Evolutionary conservation across 208 protist genomes (phyloP).

Genomic region (Wallacemonas collosoma): DNA sequence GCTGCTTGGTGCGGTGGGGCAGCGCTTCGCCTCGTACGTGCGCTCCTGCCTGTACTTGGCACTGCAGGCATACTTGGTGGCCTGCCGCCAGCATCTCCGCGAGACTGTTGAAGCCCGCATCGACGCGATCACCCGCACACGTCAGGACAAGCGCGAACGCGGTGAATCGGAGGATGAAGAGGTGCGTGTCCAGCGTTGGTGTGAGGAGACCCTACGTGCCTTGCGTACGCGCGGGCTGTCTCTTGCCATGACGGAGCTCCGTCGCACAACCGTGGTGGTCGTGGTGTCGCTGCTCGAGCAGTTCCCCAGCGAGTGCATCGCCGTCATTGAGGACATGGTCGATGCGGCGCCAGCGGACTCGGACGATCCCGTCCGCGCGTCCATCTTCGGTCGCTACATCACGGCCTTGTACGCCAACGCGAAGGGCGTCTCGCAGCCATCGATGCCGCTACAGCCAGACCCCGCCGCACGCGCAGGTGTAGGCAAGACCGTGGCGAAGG

Average conservation of each 20-base stretch:
- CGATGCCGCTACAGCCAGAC: not conserved
- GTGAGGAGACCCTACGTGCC: constrained; percentile 24
- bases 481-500: constrained; percentile 24
- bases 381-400: constrained; percentile 48
- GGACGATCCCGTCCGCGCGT: constrained; percentile 35
- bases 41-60: constrained; percentile 61
- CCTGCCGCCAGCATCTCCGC: constrained; percentile 63
- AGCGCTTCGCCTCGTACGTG: constrained; percentile 66
- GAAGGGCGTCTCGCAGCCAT: constrained; percentile 24
- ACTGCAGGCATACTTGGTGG: constrained; percentile 75
- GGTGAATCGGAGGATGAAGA: constrained; percentile 17
- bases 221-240: constrained; percentile 47
- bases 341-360: constrained; percentile 17
- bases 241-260: constrained; percentile 47
- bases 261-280: constrained; percentile 47
- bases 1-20: constrained; percentile 68
- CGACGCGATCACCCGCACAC: not conserved
- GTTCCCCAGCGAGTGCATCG: constrained; percentile 74
- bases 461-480: not conserved
- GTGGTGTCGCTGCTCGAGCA: constrained; percentile 78
- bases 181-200: constrained; percentile 27
- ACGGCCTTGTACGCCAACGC: constrained; percentile 30
- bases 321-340: constrained; percentile 24
- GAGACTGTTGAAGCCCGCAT: constrained; percentile 26
- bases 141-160: not conserved